Evolutionary conservation across 768 basidiomycete species (phyloP), one percentile per base, ranked within the genome.

Genomic region (Tricholoma sp.): DNA sequence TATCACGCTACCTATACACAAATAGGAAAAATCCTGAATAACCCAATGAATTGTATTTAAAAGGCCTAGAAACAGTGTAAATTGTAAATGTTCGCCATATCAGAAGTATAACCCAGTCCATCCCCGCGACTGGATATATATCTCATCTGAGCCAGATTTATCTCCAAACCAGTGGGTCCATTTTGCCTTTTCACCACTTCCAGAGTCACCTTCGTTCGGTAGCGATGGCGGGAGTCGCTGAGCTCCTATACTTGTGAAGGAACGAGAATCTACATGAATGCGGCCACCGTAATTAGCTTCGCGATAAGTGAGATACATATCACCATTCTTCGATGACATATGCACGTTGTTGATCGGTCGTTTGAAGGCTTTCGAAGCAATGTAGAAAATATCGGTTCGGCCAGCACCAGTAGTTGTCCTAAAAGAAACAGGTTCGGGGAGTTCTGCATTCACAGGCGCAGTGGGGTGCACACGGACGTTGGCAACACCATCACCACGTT

Each of bases 251-350:
- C 72, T 63, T 24, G 69, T 71, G 56, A 61, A 77, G 4, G 78
- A 79, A 48, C 68, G 74, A 24, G 81, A 74, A 5, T 70, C 59
- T 32, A 85, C 56, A 31, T 76, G 66, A 48, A 83, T 66, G 42
- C 70, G 73, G 6, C 83, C 84, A 59, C 67, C 76, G 68, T 78
- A 82, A 47, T 75, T 71, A 11, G 82, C 73, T 31, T 81, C 68
- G 55, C 71, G 70, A 66, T 85, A 85, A 3, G 74, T 81, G 49
- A 86, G 67, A 67, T 83, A 80, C 65, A 84, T 65, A 53, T 84
- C 80, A 6, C 75, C 83, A 57, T 77, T 80, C 60, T 24, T 45
- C 20, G 79, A 72, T 5, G 80, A 80, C 49, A 72, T 67, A 61
- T 85, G 84, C 17, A 61, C 65, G 58, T 69, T 77, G 41, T 70